phyloP scores from a whole-genome alignment of 768 basidiomycete genomes.

The Lentinula lateritia region DNA sequence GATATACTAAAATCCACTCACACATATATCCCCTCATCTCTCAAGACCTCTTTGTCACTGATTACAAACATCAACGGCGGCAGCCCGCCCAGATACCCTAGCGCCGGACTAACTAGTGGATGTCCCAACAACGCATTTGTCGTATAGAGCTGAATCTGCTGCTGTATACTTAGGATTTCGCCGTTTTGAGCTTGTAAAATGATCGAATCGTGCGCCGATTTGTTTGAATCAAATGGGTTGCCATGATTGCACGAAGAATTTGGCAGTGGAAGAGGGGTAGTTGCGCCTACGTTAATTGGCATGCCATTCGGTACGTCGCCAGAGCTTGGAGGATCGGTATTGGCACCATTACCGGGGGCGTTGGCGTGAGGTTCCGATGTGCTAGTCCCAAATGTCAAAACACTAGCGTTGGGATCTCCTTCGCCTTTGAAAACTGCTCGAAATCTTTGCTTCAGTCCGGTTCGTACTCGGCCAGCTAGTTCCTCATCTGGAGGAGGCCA shows the following conservation, averaged over 20 bases:
- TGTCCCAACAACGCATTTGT: conserved; percentile 73
- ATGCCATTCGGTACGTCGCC: conserved; percentile 9
- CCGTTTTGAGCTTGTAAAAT: conserved; percentile 40
- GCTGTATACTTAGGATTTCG: conserved; percentile 45
- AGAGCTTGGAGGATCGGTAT: not conserved
- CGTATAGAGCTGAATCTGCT: conserved; percentile 84
- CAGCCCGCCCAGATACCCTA: conserved; percentile 84
- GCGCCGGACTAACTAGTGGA: conserved; percentile 77
- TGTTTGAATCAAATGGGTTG: not conserved
- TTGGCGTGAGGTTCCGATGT: not conserved
- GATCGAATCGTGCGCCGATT: conserved; percentile 38
- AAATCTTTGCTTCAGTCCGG: conserved; percentile 53
- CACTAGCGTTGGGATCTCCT: not conserved
- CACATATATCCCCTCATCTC: conserved; percentile 90
- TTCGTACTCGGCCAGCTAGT: conserved; percentile 51
- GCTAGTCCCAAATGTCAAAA: not conserved
- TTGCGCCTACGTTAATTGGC: conserved; percentile 45
- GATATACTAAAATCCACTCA: conserved; percentile 28
- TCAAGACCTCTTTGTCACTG: conserved; percentile 85
- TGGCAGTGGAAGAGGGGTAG: conserved; percentile 33
- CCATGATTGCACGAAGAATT: not conserved
- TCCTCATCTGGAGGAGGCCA: conserved; percentile 77
- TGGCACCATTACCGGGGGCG: not conserved
- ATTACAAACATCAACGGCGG: conserved; percentile 83
- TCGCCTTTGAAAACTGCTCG: conserved; percentile 42